phyloP scores from a whole-genome alignment of 202 grass and related monocot species.

The Miscanthus sacchariflorus region DNA sequence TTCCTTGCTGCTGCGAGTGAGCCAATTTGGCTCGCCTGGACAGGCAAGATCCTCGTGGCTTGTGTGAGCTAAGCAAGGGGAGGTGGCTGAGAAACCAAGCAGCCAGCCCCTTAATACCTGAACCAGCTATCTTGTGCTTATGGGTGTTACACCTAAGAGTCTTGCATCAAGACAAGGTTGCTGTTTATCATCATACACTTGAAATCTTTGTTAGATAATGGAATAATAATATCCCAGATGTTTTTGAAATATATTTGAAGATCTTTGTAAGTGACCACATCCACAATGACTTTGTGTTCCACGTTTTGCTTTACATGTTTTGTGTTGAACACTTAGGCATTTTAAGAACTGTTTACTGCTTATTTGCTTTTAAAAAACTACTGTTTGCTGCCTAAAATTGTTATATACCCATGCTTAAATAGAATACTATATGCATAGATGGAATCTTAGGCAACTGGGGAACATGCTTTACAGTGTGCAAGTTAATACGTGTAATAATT shows the following conservation, averaged over 20 bases:
- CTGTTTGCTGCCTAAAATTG: slow-evolving; percentile 1
- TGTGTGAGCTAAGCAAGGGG: background rate
- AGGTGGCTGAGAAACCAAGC: background rate
- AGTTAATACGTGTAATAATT: slow-evolving; percentile 3
- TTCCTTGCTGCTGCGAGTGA: background rate
- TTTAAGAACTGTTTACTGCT: slow-evolving; percentile 13
- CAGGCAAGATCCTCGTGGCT: background rate
- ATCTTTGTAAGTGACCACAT: slow-evolving; percentile 7
- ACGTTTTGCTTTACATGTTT: slow-evolving; percentile 2
- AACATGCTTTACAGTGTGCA: background rate
- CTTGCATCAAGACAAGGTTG: slow-evolving; percentile 1
- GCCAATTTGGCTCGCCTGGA: background rate
- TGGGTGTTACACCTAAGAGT: background rate
- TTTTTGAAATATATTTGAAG: slow-evolving; percentile 15
- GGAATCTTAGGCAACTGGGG: background rate
- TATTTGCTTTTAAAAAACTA: background rate
- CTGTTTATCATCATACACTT: slow-evolving; percentile 19
- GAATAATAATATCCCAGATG: background rate
- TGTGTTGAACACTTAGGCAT: background rate
- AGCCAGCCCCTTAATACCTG: background rate
- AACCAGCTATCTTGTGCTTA: background rate
- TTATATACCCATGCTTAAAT: background rate
- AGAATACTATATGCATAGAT: background rate
- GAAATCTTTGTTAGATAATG: slow-evolving; percentile 1
- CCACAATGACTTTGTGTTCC: background rate